Percentiles rank a stretch among this genome's conserved stretches.
Evolutionary conservation across 1,139 yeast genomes (phyloP).

Genomic region (Kodamaea fungicola): DNA sequence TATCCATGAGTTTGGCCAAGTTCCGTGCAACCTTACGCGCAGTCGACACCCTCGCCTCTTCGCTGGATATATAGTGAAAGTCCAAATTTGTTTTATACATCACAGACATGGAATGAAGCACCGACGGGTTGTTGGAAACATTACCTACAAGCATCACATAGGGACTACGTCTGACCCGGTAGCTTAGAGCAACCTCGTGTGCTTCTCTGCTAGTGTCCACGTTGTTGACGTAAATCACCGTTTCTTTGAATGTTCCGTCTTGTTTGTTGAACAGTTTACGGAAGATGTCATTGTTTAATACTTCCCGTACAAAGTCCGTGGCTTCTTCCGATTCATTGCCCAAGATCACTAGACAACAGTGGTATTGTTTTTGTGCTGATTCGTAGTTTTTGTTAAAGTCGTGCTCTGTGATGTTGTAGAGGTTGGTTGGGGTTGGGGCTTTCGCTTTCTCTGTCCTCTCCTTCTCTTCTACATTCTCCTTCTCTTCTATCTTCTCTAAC

Average conservation of each 20-base stretch:
- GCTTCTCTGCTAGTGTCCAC: slow-evolving; percentile 45
- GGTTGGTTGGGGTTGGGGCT: background rate
- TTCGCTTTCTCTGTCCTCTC: background rate
- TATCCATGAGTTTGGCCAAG: slow-evolving; percentile 32
- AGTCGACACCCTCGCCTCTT: slow-evolving; percentile 17
- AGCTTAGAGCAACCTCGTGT: slow-evolving; percentile 46
- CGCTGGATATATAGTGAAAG: slow-evolving; percentile 17
- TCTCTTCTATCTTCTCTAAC: slow-evolving; percentile 1
- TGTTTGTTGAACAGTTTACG: slow-evolving; percentile 29
- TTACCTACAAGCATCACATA: slow-evolving; percentile 46
- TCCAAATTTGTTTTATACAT: slow-evolving; percentile 40
- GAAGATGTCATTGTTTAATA: slow-evolving; percentile 29
- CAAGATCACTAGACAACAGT: slow-evolving; percentile 45
- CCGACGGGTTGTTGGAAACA: slow-evolving; percentile 46
- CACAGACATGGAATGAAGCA: slow-evolving; percentile 53
- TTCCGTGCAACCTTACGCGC: slow-evolving; percentile 30
- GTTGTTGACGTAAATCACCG: slow-evolving; percentile 40
- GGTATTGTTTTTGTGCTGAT: slow-evolving; percentile 34
- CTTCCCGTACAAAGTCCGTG: slow-evolving; percentile 21
- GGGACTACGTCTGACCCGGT: slow-evolving; percentile 40
- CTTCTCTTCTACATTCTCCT: background rate
- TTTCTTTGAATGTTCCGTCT: slow-evolving; percentile 34
- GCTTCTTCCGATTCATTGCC: slow-evolving; percentile 34
- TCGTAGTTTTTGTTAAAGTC: slow-evolving; percentile 47
- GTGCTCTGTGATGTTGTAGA: slow-evolving; percentile 2